Evolutionary conservation across 148 eudicot genomes (phyloP), one percentile per base, ranked within the genome.

Genomic region (Cornus kousa): DNA sequence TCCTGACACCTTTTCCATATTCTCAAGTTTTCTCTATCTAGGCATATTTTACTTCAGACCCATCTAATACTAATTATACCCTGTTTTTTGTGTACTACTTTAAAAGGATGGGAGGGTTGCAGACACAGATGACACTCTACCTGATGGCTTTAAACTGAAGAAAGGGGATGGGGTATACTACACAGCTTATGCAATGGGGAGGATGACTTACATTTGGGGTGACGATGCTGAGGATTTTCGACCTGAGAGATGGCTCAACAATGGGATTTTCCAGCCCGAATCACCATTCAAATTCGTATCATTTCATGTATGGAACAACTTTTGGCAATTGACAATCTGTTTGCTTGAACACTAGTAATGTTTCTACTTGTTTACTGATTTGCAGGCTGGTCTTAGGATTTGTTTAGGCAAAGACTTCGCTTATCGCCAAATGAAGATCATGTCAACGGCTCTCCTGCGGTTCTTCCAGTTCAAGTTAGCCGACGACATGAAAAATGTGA

Each of bases 351-450:
- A 62, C 19, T 11, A 2, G 4, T 62, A 13, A 62, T 62, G 19
- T 62, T 62, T 77, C 65, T 68, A 14, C 14, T 7, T 70, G 53
- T 70, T 19, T 37, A 19, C 16, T 17, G 20, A 20, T 72, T 73
- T 76, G 53, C 86, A 94, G 96, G 98, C 91, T 6, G 96, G 98
- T 33, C 94, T 94, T 22, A 75, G 97, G 66, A 89, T 83, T 31
- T 92, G 98, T 77, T 77, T 92, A 28, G 97, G 97, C 32, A 92
- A 82, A 80, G 97, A 94, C 55, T 92, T 94, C n/a, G 97, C 97
- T 48, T 92, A 92, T 75, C 89, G 92, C 28, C 98, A 94, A 10
- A 94, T 94, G 94, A 94, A 92, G 91, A 94, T 90, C 23, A 80
- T 90, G 46, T 83, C 93, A 33, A 79, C 85, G 0, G 85, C 91